Conservation (phyloP, 2,329 filamentous ascomycete species). For the Beauveria brongniartii region DNA sequence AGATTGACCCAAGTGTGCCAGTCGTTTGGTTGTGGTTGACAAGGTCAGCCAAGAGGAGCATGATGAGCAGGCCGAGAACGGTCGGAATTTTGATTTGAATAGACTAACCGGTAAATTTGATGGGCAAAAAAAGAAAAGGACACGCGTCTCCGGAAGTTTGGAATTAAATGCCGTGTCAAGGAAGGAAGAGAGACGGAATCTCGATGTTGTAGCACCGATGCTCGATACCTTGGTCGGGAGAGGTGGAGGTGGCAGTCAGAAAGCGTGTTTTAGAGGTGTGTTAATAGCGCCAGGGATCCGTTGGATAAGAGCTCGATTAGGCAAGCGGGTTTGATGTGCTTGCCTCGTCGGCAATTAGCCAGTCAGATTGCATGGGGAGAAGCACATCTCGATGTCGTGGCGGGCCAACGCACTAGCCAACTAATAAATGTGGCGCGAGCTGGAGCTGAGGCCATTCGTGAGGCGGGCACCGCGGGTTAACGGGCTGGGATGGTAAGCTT, state of each 20-base stretch:
- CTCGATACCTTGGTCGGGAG: background rate
- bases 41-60: background rate
- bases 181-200: background rate
- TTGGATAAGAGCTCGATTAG: background rate
- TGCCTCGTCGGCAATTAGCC: background rate
- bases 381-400: conserved; percentile 6
- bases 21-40: too few relatives aligned
- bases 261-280: background rate
- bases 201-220: background rate
- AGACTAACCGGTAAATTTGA: background rate
- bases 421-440: conserved; percentile 5
- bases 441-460: background rate
- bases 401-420: background rate
- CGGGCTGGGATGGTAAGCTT: background rate
- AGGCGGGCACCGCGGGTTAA: background rate
- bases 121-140: background rate
- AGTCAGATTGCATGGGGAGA: background rate
- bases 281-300: background rate
- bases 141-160: background rate
- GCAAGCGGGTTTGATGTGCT: background rate
- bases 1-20: background rate
- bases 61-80: background rate
- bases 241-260: background rate
- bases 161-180: background rate
- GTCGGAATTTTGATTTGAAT: background rate